Base-by-base conservation (phyloP, 495 filamentous ascomycete species). In the Aspergillus coremiiformis region DNA sequence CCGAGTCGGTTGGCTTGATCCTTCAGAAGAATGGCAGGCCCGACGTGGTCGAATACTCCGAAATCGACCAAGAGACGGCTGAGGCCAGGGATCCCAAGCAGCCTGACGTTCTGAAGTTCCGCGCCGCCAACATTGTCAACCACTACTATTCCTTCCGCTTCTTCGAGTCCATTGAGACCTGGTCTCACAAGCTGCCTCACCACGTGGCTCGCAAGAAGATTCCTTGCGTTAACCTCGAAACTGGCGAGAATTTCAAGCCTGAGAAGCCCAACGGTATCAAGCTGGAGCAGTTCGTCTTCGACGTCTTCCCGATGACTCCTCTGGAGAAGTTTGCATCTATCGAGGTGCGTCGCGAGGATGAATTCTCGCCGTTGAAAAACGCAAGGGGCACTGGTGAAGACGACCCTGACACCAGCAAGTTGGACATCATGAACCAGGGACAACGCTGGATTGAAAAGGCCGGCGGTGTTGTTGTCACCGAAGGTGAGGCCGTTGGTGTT, bases 141-240 rank as follows among this genome's bases (percentile, higher is more conserved):
- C 93, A 99, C 77, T 99, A 96, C 79, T 99, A 99, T 76, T 91
- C 86, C 29, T 94, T 90, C 78, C 75, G 81, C 51, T 99, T 96
- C 77, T 78, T 99, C 44, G 86, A 95, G 66, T 84, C 80, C 39
- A 95, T 97, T 58, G 89, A 92, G 45, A 76, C 83, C 58, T 95
- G 85, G 84, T 81, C 82, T 17, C 83, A 92, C 72, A 79, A 81
- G 57, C 79, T 99, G 24, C 93, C 92, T 2, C 94, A 96, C 65
- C 93, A 99, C 74, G 84, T 99, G 43, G 93, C 93, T 29, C 80
- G 83, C 62, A 99, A 99, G 86, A 99, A 99, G 86, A 99, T 99
- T 54, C 89, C 91, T 8, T 86, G 83, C 68, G 78, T 89, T 50
- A 78, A 96, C 62, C 73, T 80, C 4, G 78, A 85, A 61, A 85